Conservation (phyloP, 257 asterid genomes). For the Solanum stenotomum region DNA sequence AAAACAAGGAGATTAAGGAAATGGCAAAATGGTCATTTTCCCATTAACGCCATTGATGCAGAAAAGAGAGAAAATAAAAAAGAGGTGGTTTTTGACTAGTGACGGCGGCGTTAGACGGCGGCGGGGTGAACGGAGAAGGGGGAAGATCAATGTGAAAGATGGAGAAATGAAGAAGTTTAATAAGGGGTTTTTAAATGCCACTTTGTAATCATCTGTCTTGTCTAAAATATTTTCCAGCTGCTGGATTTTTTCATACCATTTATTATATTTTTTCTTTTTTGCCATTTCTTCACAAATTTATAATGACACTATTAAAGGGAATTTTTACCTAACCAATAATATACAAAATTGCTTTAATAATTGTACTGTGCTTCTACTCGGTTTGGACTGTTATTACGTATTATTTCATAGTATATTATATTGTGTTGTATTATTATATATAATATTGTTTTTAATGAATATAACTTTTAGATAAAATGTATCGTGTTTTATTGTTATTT, state of each 20-base stretch:
- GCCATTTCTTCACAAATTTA: background rate
- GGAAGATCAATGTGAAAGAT: background rate
- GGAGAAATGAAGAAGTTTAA: background rate
- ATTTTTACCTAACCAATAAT: background rate
- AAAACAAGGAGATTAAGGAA: background rate
- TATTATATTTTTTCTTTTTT: background rate
- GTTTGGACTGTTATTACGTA: too few relatives aligned
- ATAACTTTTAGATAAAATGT: background rate
- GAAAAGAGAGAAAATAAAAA: background rate
- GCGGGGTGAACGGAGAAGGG: background rate
- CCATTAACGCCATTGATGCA: background rate
- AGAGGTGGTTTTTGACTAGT: background rate
- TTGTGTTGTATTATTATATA: too few relatives aligned
- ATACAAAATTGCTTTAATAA: background rate
- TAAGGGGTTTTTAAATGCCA: background rate
- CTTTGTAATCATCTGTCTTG: background rate
- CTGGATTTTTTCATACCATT: background rate
- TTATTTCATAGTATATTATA: too few relatives aligned
- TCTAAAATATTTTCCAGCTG: background rate
- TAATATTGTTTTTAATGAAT: too few relatives aligned
- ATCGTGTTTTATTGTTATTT: too few relatives aligned
- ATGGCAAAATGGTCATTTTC: conserved; percentile 10
- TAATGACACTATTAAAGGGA: background rate
- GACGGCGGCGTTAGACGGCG: background rate
- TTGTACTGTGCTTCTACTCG: background rate